Percentiles rank a stretch among this genome's conserved stretches.
Evolutionary conservation across 768 basidiomycete species (phyloP).

Genomic region (Boletus rufocinnamomeus): DNA sequence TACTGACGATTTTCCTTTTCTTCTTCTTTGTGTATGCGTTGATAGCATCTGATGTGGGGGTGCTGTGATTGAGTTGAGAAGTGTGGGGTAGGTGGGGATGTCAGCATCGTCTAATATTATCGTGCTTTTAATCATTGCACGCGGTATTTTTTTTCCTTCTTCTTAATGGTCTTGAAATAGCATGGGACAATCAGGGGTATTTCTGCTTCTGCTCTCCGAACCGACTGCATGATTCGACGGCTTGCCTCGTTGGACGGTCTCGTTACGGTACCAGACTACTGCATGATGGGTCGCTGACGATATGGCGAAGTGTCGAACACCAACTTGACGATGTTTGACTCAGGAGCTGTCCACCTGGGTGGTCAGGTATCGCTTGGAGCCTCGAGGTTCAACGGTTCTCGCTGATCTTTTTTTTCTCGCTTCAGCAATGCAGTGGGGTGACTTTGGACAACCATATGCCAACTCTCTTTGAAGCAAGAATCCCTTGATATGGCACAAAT

Average conservation of each 20-base stretch:
- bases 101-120: background rate
- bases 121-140: background rate
- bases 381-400: background rate
- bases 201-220: background rate
- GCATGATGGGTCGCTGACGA: background rate
- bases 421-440: background rate
- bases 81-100: background rate
- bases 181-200: background rate
- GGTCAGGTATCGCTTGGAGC: background rate
- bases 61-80: background rate
- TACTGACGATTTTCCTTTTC: background rate
- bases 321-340: background rate
- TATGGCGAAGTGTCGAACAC: background rate
- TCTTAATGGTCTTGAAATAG: background rate
- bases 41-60: slow-evolving; percentile 5
- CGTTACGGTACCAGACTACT: background rate
- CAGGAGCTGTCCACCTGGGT: background rate
- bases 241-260: background rate
- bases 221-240: background rate
- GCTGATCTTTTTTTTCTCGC: too few species aligned
- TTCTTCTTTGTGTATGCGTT: background rate
- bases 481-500: too few species aligned
- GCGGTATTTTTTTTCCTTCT: background rate
- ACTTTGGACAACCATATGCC: too few species aligned
- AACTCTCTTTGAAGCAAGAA: too few species aligned